Evolutionary conservation across 2,329 filamentous ascomycete genomes (phyloP).

Genomic region (Colletotrichum nymphaeae): DNA sequence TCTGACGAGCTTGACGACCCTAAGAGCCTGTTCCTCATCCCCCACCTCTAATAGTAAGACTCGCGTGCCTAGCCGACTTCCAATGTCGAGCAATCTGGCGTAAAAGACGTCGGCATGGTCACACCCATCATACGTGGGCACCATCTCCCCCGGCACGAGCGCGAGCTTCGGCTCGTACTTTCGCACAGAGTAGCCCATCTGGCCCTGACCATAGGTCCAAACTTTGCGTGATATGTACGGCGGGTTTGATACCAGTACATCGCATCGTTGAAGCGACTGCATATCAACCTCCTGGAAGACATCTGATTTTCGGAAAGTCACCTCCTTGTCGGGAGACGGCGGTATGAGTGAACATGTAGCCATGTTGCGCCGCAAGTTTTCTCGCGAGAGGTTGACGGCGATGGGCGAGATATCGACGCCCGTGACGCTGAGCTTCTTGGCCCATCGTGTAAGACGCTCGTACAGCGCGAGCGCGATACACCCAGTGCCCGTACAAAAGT

Average conservation of each 20-base stretch:
- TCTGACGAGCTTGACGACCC: slow-evolving; percentile 67
- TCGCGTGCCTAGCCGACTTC: slow-evolving; percentile 59
- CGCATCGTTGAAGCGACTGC: slow-evolving; percentile 48
- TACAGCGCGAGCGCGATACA: slow-evolving; percentile 87
- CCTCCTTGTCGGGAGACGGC: slow-evolving; percentile 37
- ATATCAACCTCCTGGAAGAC: slow-evolving; percentile 59
- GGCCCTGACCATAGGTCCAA: slow-evolving; percentile 51
- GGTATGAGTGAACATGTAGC: slow-evolving; percentile 38
- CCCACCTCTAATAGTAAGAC: slow-evolving; percentile 78
- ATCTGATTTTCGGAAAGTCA: slow-evolving; percentile 61
- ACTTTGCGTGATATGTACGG: slow-evolving; percentile 81
- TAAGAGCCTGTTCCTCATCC: slow-evolving; percentile 72
- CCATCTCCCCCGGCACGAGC: slow-evolving; percentile 67
- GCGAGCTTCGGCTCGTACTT: slow-evolving; percentile 85
- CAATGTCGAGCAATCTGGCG: slow-evolving; percentile 69
- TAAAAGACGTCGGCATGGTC: slow-evolving; percentile 72
- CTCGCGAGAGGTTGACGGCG: slow-evolving; percentile 73
- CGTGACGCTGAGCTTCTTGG: slow-evolving; percentile 59
- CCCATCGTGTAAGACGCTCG: slow-evolving; percentile 62
- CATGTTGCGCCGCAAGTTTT: slow-evolving; percentile 70
- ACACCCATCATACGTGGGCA: slow-evolving; percentile 46
- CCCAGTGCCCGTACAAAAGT: slow-evolving; percentile 91
- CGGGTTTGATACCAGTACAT: slow-evolving; percentile 88
- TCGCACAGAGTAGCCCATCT: slow-evolving; percentile 78
- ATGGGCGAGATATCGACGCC: slow-evolving; percentile 79